Base-by-base conservation (phyloP, 805 yeast genomes). In the Starmerella tilneyi region DNA sequence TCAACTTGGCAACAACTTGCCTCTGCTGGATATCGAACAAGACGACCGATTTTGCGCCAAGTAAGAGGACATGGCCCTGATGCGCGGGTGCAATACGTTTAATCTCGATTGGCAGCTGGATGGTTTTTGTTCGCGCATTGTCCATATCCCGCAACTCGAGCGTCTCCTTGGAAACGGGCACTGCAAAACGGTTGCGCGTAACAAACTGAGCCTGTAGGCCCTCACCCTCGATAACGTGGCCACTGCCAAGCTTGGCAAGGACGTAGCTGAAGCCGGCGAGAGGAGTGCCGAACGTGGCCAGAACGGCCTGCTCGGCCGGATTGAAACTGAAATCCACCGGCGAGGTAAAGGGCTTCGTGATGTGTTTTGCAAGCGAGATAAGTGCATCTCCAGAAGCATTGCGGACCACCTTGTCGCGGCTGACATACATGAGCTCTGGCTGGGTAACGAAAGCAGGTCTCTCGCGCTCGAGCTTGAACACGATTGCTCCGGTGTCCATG, bases 401-500 rank as follows among this genome's bases (percentile, higher is more conserved):
- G 47, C 69, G 71, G 23, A 52, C 43, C 23, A 13, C 94, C 63
- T 81, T 84, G 61, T 85, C 94, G 49, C 76, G 73, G 64, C 84
- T 85, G 57, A 86, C 77, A 59, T 74, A 89, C 50, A 74, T 75
- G 56, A 92, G 64, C 61, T 83, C 92, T 66, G 72, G 74, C 27
- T 76, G 59, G 2, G 46, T 16, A 5, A 83, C 64, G 57, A 76
- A 75, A n/a, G 96, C 94, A 12, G 98, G 97, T 64, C 98, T 79
- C 71, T 92, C 99, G 63, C 97, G 82, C 63, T 85, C 96, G 50
- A 92, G 73, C 68, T 92, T 92, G 75, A 92, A 94, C 41, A 92
- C 94, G 94, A 88, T 88, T 24, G 86, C 94, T 63, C 99, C 99
- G 13, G 86, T 74, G 65, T 94, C 98, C 66, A 89, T 97, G 57